These are phyloP conservation scores for Lunasporangiospora selenospora DNA, from an alignment of 192 early-diverging fungal genomes.

Conservation along the genomic window DNA sequence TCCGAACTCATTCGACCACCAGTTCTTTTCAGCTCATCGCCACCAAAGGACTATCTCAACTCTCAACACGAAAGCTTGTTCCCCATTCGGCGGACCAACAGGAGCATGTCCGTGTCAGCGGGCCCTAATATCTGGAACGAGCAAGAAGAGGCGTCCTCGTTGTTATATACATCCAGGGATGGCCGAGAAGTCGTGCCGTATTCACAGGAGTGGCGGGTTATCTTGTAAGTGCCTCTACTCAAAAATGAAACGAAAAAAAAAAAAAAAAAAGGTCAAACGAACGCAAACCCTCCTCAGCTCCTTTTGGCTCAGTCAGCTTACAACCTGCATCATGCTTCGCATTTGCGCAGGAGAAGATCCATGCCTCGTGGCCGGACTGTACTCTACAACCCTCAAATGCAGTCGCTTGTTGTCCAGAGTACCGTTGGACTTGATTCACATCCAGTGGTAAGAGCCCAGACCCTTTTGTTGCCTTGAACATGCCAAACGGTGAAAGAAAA, in stretches of 20 bases:
- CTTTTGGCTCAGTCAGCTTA: too few relatives aligned
- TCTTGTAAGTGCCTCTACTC: conserved; percentile 57
- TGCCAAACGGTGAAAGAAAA: neutral
- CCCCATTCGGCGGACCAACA: conserved; percentile 20
- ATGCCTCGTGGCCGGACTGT: conserved; percentile 60
- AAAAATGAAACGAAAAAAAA: too few relatives aligned
- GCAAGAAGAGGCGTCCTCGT: neutral
- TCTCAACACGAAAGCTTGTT: too few relatives aligned
- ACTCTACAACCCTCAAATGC: conserved; percentile 68
- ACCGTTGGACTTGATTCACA: conserved; percentile 28
- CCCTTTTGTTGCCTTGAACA: neutral
- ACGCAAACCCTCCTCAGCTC: too few relatives aligned
- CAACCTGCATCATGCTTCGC: neutral
- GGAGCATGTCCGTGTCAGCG: conserved; percentile 42
- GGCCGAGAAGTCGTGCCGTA: conserved; percentile 61
- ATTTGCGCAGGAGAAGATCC: neutral
- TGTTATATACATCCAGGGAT: neutral
- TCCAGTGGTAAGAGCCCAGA: conserved; percentile 10
- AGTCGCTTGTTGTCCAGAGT: conserved; percentile 56
- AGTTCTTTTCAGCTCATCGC: conserved; percentile 15
- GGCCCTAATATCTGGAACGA: conserved; percentile 18
- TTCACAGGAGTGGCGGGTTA: conserved; percentile 60
- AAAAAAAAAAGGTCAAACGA: too few relatives aligned
- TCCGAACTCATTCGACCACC: conserved; percentile 34
- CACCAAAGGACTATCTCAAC: conserved; percentile 12